Percentiles rank a stretch among this genome's conserved stretches.
phyloP scores from a whole-genome alignment of 2,329 filamentous ascomycete genomes.

The Arthroderma sp. region DNA sequence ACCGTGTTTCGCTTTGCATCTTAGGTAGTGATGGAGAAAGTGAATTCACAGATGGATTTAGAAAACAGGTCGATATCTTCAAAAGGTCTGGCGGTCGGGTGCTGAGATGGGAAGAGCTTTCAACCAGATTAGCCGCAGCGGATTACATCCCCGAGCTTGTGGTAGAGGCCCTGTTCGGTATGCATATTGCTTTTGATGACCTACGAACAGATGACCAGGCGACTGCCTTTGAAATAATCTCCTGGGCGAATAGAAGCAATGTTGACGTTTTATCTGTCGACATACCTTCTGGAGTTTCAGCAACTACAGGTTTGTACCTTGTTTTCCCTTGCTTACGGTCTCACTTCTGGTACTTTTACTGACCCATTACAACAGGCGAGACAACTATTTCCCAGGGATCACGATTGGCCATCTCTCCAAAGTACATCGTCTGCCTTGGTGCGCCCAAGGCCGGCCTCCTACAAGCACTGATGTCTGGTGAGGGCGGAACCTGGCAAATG shows the following conservation, averaged over 20 bases:
- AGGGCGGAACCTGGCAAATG: conserved; percentile 54
- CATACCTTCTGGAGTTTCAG: conserved; percentile 77
- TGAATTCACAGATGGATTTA: conserved; percentile 66
- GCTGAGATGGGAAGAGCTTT: conserved; percentile 46
- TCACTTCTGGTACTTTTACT: neutral
- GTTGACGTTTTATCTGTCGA: conserved; percentile 78
- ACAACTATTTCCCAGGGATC: conserved; percentile 54
- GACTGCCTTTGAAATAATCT: conserved; percentile 76
- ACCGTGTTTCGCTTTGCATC: conserved; percentile 69
- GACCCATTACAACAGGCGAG: conserved; percentile 28
- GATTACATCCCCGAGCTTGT: conserved; percentile 63
- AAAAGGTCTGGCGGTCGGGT: conserved; percentile 70
- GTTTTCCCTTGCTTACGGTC: conserved; percentile 28
- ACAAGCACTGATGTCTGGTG: conserved; percentile 55
- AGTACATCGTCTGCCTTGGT: conserved; percentile 72
- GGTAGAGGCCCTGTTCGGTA: conserved; percentile 75
- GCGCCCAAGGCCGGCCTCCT: conserved; percentile 76
- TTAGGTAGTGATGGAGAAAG: conserved; percentile 72
- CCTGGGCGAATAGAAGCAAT: conserved; percentile 83
- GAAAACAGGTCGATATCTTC: conserved; percentile 71
- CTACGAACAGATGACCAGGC: conserved; percentile 70
- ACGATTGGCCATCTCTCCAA: conserved; percentile 65
- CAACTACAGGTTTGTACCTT: conserved; percentile 50
- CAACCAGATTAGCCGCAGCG: conserved; percentile 36
- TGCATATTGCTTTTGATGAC: conserved; percentile 80